Evolutionary conservation across 2,329 filamentous ascomycete genomes (phyloP).

Genomic region (Penicillium glabrum): DNA sequence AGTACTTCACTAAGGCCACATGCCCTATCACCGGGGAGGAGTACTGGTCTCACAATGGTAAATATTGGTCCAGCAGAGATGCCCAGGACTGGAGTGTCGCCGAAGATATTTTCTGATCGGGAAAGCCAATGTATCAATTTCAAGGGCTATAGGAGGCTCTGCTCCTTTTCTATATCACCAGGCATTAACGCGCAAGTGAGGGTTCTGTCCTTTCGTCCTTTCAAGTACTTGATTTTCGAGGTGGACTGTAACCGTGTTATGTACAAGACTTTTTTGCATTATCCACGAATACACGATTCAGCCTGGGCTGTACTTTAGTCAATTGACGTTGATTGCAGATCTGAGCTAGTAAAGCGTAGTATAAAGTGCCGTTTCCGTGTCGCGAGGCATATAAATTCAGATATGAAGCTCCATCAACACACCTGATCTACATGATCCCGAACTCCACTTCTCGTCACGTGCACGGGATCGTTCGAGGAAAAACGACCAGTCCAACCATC

Average conservation of each 20-base stretch:
- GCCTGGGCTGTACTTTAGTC: background rate
- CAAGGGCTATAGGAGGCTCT: background rate
- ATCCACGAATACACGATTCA: constrained; percentile 14
- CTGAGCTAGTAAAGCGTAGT: background rate
- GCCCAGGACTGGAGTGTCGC: constrained; percentile 65
- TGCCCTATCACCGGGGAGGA: constrained; percentile 82
- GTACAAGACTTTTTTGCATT: constrained; percentile 13
- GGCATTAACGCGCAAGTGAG: background rate
- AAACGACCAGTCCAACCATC: constrained; percentile 9
- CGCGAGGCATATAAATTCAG: too few species aligned
- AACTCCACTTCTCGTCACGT: constrained; percentile 16
- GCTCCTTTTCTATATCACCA: background rate
- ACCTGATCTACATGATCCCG: background rate
- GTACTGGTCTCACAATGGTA: constrained; percentile 85
- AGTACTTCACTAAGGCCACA: constrained; percentile 76
- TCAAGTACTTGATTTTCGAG: background rate
- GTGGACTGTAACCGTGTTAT: constrained; percentile 3
- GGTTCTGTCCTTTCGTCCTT: background rate
- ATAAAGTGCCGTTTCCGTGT: too few species aligned
- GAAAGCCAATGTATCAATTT: background rate
- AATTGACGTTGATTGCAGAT: background rate
- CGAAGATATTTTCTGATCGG: constrained; percentile 69
- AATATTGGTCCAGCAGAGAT: constrained; percentile 77
- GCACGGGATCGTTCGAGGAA: constrained; percentile 8
- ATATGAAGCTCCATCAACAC: background rate